Evolutionary conservation across 2,329 filamentous ascomycete species (phyloP).

Genomic region (Fonsecaea nubica): DNA sequence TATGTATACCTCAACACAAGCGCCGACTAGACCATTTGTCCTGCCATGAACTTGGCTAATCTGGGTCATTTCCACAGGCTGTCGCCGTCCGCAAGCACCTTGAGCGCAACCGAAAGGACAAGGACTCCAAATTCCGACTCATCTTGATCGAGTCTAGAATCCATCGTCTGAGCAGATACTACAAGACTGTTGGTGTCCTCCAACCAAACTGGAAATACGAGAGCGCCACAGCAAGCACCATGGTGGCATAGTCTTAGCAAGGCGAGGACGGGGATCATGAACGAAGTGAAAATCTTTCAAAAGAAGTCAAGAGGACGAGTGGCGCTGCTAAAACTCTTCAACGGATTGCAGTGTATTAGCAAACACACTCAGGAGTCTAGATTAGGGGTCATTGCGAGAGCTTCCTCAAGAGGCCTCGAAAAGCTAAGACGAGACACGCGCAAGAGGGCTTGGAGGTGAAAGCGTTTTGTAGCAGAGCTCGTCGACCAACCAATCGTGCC

Average conservation of each 20-base stretch:
- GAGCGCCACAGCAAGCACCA: slow-evolving; percentile 91
- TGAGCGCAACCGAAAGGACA: slow-evolving; percentile 99
- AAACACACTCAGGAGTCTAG: neutral
- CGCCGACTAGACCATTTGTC: neutral
- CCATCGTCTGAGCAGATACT: slow-evolving; percentile 99
- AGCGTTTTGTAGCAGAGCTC: neutral
- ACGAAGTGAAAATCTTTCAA: neutral
- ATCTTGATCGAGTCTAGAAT: slow-evolving; percentile 99
- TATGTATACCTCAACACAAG: slow-evolving; percentile 51
- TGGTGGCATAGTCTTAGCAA: slow-evolving; percentile 74
- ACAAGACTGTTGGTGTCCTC: slow-evolving; percentile 88
- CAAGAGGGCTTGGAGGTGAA: neutral
- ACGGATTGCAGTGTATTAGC: neutral
- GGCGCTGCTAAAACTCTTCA: neutral
- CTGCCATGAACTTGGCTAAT: neutral
- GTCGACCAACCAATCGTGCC: neutral
- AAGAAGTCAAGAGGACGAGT: neutral
- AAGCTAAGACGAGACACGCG: neutral
- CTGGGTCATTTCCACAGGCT: slow-evolving; percentile 66
- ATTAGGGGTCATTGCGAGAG: neutral
- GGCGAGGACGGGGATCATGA: neutral
- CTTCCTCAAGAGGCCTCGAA: neutral
- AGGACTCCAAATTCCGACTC: slow-evolving; percentile 99
- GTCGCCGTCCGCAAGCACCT: slow-evolving; percentile 99
- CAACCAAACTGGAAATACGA: slow-evolving; percentile 99